phyloP scores from a whole-genome alignment of 345 rosid genomes.

The Punica granatum region DNA sequence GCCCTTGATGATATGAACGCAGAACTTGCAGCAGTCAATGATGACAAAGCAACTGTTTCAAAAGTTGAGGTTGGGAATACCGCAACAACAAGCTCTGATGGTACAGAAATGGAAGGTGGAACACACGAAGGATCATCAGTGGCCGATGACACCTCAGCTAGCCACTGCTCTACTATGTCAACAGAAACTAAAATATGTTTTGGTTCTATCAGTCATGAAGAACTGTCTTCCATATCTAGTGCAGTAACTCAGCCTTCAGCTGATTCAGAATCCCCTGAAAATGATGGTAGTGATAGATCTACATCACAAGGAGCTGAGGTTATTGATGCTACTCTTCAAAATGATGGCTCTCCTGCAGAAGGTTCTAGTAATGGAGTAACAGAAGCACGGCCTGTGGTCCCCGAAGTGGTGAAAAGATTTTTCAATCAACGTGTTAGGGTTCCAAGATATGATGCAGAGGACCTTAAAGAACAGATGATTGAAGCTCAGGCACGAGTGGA shows the following conservation, averaged over 20 bases:
- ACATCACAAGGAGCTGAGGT: conserved; percentile 14
- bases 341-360: conserved; percentile 17
- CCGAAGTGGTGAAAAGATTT: conserved; percentile 40
- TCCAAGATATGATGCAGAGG: conserved; percentile 59
- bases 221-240: conserved; percentile 11
- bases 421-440: conserved; percentile 47
- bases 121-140: conserved; percentile 19
- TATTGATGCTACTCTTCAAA: conserved; percentile 16
- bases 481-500: conserved; percentile 44
- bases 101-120: conserved; percentile 7
- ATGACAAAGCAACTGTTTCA: background rate
- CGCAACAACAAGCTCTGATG: conserved; percentile 4
- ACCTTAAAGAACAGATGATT: conserved; percentile 43
- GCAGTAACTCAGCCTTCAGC: conserved; percentile 1
- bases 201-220: conserved; percentile 9
- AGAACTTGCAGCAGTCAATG: conserved; percentile 8
- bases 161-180: conserved; percentile 5
- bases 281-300: conserved; percentile 7
- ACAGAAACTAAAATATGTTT: conserved; percentile 12
- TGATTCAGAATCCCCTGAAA: conserved; percentile 2
- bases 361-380: conserved; percentile 24
- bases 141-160: conserved; percentile 14
- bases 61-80: conserved; percentile 8
- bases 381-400: conserved; percentile 24
- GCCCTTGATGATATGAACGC: conserved; percentile 1